Evolutionary conservation across 345 rosid genomes (phyloP), one percentile per base, ranked within the genome.

Genomic region (Sonneratia caseolaris): DNA sequence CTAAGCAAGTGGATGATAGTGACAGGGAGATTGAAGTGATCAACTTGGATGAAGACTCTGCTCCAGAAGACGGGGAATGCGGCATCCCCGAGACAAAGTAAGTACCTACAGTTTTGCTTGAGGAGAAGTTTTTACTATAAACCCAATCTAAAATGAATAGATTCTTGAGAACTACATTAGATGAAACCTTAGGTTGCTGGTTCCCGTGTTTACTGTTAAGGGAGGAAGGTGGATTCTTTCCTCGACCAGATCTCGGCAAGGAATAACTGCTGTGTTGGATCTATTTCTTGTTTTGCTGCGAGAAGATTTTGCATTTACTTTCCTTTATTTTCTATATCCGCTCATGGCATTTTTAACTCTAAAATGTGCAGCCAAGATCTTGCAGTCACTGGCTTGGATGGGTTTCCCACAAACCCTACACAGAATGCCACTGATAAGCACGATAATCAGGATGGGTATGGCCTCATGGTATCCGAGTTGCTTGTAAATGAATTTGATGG

Each of bases 11-110:
- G 75, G 79, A 80, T 76, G 81, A 79, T 76, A 35, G 2, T 35
- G 85, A 82, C 72, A 88, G 86, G 77, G 93, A 79, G 79, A 86
- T 95, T 72, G 97, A 95, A 85, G 84, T 95, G 75, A 95, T 95
- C 83, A 93, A 95, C 78, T 80, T 95, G 77, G 97, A 92, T 76
- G 82, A 78, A 77, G 99, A 92, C 84, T 84, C 87, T 64, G 77
- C 79, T 61, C 82, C 78, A 37, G 92, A 83, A 75, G 83, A 84
- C 69, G 84, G 87, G 75, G 87, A 81, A 49, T 78, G 82, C 66
- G 82, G 81, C 55, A 74, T 76, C 70, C 69, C 82, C n/a, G 90
- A 81, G 66, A 83, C 78, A 76, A 95, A 81, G 99, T 95, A 86
- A 19, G 90, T 72, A 68, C 70, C 75, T 9, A 9, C 7, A n/a